These are phyloP conservation scores for Vitis rotundifolia DNA, from an alignment of 164 flowering plant genomes.

Conservation along the genomic window DNA sequence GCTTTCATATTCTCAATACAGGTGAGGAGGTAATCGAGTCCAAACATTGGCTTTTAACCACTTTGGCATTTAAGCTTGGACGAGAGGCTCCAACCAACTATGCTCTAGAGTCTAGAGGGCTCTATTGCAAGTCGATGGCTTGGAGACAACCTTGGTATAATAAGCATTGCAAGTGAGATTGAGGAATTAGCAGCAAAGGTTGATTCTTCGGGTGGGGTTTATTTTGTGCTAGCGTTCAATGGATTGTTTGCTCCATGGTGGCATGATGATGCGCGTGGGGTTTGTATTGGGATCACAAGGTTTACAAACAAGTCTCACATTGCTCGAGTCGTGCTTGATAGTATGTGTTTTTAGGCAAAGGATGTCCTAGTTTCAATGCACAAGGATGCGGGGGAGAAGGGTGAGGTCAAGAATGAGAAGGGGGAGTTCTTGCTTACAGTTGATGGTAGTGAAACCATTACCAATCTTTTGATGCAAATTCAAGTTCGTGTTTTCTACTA, in stretches of 20 bases:
- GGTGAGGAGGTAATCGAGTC: slow-evolving; percentile 63
- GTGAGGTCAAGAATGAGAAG: slow-evolving; percentile 40
- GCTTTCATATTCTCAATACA: slow-evolving; percentile 91
- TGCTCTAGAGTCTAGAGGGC: slow-evolving; percentile 69
- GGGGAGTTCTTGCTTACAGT: slow-evolving; percentile 84
- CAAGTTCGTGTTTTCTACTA: slow-evolving; percentile 52
- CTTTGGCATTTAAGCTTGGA: slow-evolving; percentile 86
- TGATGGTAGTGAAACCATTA: slow-evolving; percentile 95
- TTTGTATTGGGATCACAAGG: slow-evolving; percentile 86
- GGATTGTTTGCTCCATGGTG: slow-evolving; percentile 95
- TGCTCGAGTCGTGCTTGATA: slow-evolving; percentile 90
- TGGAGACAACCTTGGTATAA: slow-evolving; percentile 84
- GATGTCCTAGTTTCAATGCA: slow-evolving; percentile 95
- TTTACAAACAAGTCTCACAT: slow-evolving; percentile 76
- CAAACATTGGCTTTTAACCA: slow-evolving; percentile 77
- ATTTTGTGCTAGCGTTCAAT: slow-evolving; percentile 96
- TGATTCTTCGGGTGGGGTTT: slow-evolving; percentile 78
- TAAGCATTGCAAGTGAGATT: slow-evolving; percentile 64
- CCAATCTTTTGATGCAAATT: slow-evolving; percentile 88
- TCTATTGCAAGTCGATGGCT: slow-evolving; percentile 98
- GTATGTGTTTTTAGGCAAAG: slow-evolving; percentile 93
- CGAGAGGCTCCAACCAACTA: slow-evolving; percentile 75
- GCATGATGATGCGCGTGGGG: slow-evolving; percentile 98
- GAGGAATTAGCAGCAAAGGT: slow-evolving; percentile 72
- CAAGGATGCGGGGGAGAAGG: slow-evolving; percentile 70